These are phyloP conservation scores for Leishmania turanica DNA, from an alignment of 208 protist genomes.

Conservation along the genomic window DNA sequence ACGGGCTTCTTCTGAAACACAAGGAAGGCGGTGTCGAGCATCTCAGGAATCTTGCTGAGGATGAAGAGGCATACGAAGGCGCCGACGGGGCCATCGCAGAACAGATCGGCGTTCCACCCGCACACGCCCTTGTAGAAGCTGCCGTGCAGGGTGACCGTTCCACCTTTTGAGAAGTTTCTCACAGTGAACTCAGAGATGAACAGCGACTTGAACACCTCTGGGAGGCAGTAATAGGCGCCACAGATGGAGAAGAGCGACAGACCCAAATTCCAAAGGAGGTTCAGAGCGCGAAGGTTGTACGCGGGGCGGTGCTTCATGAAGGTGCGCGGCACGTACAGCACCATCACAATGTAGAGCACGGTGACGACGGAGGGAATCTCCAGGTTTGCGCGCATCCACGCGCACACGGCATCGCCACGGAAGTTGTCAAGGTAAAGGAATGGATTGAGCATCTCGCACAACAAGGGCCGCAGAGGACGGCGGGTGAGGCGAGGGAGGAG, in stretches of 20 bases:
- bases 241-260: constrained; percentile 77
- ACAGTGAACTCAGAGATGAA: constrained; percentile 19
- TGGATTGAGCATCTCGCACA: constrained; percentile 1
- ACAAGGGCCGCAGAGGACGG: not conserved
- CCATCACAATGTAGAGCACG: constrained; percentile 60
- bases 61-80: constrained; percentile 77
- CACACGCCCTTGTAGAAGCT: constrained; percentile 64
- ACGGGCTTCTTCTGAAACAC: constrained; percentile 85
- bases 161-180: constrained; percentile 20
- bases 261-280: constrained; percentile 80
- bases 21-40: constrained; percentile 88
- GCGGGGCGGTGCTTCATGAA: constrained; percentile 74
- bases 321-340: constrained; percentile 60
- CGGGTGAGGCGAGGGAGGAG: not conserved
- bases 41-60: constrained; percentile 88
- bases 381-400: constrained; percentile 60
- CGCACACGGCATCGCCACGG: constrained; percentile 34
- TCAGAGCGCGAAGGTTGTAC: constrained; percentile 47
- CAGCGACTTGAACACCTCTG: constrained; percentile 38
- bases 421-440: constrained; percentile 32
- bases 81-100: constrained; percentile 62
- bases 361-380: constrained; percentile 56
- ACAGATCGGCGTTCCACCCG: constrained; percentile 45
- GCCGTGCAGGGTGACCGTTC: constrained; percentile 18
- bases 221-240: constrained; percentile 64